Evolutionary conservation across 164 flowering plant genomes (phyloP), one percentile per base, ranked within the genome.

Genomic region (Aristolochia contorta): DNA sequence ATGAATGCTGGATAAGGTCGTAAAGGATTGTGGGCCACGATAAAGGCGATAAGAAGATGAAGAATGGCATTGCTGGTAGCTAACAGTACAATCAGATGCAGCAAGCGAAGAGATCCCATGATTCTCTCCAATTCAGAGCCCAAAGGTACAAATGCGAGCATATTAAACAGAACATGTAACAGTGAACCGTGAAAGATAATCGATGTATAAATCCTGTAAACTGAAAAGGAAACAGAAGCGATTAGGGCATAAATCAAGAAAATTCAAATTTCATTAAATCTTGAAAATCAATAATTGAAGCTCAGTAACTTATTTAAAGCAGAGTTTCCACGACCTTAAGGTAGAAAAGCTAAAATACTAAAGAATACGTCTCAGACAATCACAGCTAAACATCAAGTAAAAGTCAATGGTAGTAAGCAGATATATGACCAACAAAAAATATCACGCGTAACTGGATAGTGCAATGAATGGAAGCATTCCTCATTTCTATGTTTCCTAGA

Each of bases 111-210:
- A 8, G 99, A 90, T 61, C 99, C 99, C 97, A 86, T 93, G 69
- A 88, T 86, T 73, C 97, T 83, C 80, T 93, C 99, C 68, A 93
- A 78, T 69, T 84, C 99, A 69, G 97, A 82, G 45, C 99, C 97
- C 81, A 90, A 60, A 55, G 99, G 97, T 70, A 90, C 89, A 69
- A 93, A 69, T 22, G 99, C 96, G 82, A 90, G 21, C 99, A 93
- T 93, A 71, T 90, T 93, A 73, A 93, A 93, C 63, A 90, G 60
- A 67, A 90, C 92, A 82, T 93, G 97, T 20, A 93, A 80, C 70
- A 93, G 62, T 0, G 97, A 93, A 50, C 86, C 96, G 77, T 93
- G 99, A 61, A 93, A 93, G 30, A 93, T 15, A 73, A 86, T 60
- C 20, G 96, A 67, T 22, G 92, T 88, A 73, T 66, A 93, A 45